Evolutionary conservation across 1,284 basidiomycete genomes (phyloP).

Genomic region (Ganoderma resinaceum): DNA sequence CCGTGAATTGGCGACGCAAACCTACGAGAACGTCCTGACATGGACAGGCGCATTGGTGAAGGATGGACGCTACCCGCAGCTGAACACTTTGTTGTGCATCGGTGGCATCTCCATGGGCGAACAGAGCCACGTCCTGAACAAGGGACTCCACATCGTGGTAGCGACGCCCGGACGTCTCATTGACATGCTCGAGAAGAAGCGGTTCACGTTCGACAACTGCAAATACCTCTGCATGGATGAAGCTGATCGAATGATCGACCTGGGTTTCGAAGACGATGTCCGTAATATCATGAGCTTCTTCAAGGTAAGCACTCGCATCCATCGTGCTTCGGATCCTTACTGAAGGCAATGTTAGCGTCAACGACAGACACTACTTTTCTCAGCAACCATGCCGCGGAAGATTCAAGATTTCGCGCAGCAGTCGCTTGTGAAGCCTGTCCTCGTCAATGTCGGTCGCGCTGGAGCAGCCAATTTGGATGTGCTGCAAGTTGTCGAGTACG

Average conservation of each 20-base stretch:
- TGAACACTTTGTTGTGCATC: slow-evolving; percentile 92
- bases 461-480: slow-evolving; percentile 98
- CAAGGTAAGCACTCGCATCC: slow-evolving; percentile 61
- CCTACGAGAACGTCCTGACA: slow-evolving; percentile 90
- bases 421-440: slow-evolving; percentile 89
- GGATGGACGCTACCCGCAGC: slow-evolving; percentile 82
- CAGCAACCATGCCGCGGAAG: slow-evolving; percentile 98
- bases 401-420: slow-evolving; percentile 99
- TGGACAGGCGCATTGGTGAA: slow-evolving; percentile 88
- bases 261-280: slow-evolving; percentile 99
- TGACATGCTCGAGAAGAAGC: slow-evolving; percentile 96
- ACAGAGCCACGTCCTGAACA: slow-evolving; percentile 88
- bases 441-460: slow-evolving; percentile 98
- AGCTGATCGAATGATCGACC: slow-evolving; percentile 98
- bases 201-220: slow-evolving; percentile 91
- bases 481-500: slow-evolving; percentile 97
- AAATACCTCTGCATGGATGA: slow-evolving; percentile 99
- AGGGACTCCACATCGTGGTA: slow-evolving; percentile 95
- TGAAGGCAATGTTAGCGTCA: slow-evolving; percentile 66
- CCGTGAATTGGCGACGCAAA: slow-evolving; percentile 93
- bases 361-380: slow-evolving; percentile 96
- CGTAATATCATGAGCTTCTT: slow-evolving; percentile 99
- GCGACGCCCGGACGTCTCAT: slow-evolving; percentile 96
- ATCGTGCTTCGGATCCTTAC: background rate
- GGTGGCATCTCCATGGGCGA: slow-evolving; percentile 99